phyloP scores from a whole-genome alignment of 345 rosid genomes.

The Aquilaria malaccensis region DNA sequence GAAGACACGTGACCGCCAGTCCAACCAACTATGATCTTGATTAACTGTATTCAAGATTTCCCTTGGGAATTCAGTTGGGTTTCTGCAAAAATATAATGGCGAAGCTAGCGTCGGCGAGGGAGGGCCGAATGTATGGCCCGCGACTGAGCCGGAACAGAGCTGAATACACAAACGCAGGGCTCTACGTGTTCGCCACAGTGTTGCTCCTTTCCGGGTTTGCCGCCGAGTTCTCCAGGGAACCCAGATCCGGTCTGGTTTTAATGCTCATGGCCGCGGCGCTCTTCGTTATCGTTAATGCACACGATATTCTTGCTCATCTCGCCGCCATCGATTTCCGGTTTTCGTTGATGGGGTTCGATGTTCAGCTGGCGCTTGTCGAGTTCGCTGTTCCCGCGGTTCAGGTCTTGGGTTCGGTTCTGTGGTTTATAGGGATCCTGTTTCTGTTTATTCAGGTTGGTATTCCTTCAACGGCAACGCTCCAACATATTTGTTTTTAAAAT shows the following conservation, averaged over 20 bases:
- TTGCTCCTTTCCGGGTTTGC: slow-evolving; percentile 55
- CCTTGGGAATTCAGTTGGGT: too few relatives aligned
- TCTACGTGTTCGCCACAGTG: slow-evolving; percentile 55
- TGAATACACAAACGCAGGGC: slow-evolving; percentile 74
- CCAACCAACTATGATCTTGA: background rate
- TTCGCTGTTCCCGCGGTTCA: slow-evolving; percentile 66
- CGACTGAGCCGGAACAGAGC: slow-evolving; percentile 39
- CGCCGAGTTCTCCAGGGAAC: slow-evolving; percentile 55
- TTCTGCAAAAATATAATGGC: slow-evolving; percentile 32
- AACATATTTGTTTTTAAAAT: background rate
- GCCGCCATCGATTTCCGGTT: slow-evolving; percentile 66
- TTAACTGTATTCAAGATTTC: background rate
- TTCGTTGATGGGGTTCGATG: slow-evolving; percentile 42
- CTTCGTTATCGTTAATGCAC: slow-evolving; percentile 44
- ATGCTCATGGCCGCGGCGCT: slow-evolving; percentile 48
- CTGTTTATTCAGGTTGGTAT: slow-evolving; percentile 52
- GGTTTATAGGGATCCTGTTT: slow-evolving; percentile 51
- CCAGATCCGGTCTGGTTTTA: slow-evolving; percentile 59
- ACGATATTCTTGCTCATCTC: slow-evolving; percentile 76
- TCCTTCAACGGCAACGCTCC: too few relatives aligned
- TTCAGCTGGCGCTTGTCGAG: slow-evolving; percentile 78
- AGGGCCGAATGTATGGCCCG: slow-evolving; percentile 65
- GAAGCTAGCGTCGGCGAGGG: slow-evolving; percentile 82
- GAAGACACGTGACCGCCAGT: slow-evolving; percentile 32
- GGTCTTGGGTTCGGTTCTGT: slow-evolving; percentile 48